These are phyloP conservation scores for Zopfia rhizophila DNA, from an alignment of 2,329 filamentous ascomycete genomes.

Conservation along the genomic window DNA sequence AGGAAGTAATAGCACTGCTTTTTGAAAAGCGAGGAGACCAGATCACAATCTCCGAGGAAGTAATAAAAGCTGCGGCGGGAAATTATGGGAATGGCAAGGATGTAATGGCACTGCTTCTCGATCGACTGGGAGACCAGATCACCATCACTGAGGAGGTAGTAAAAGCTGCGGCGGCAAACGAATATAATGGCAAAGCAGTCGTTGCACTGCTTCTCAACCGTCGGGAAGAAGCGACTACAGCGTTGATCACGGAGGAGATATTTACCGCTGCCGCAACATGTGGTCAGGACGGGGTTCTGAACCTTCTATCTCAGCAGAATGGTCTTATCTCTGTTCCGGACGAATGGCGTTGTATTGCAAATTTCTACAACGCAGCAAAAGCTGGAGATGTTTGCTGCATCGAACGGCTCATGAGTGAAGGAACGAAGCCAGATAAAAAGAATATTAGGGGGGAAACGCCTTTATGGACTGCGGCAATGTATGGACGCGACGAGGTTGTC, in stretches of 20 bases:
- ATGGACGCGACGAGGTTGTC: no score
- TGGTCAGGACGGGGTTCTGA: slow-evolving; percentile 13
- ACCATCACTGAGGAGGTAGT: neutral
- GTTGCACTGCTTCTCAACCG: no score
- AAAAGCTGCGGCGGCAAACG: neutral
- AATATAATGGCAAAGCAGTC: no score
- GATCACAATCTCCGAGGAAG: slow-evolving; percentile 9
- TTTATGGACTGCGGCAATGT: no score
- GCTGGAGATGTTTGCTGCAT: slow-evolving; percentile 9
- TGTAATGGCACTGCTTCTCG: neutral
- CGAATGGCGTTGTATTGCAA: slow-evolving; percentile 11
- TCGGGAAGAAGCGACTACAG: no score
- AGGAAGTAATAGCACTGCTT: slow-evolving; percentile 2
- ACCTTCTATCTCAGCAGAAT: slow-evolving; percentile 10
- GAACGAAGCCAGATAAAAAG: slow-evolving; percentile 12
- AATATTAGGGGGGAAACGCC: no score
- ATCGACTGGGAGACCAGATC: neutral
- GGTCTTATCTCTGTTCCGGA: neutral
- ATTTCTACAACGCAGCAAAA: slow-evolving; percentile 10
- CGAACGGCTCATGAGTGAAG: slow-evolving; percentile 6
- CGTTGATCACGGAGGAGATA: no score
- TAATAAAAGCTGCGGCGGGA: slow-evolving; percentile 17
- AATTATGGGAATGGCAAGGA: no score
- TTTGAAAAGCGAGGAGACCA: slow-evolving; percentile 1
- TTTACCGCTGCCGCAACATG: no score